Evolutionary conservation across 179 eudicot species (phyloP).

Genomic region (Sideroxylon spinosum): DNA sequence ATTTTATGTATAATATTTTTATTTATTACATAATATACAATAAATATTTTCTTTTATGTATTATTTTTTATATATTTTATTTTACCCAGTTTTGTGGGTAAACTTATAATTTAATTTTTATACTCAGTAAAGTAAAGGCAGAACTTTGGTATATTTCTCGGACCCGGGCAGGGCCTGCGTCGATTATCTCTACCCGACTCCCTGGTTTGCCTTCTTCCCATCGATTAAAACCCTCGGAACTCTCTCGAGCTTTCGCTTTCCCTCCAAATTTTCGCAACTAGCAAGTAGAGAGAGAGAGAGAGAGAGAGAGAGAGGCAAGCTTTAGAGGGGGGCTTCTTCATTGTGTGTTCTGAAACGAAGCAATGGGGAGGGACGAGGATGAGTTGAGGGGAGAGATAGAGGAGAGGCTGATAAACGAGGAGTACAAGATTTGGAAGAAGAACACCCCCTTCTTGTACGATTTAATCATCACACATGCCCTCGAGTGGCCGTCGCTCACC

Average conservation of each 20-base stretch:
- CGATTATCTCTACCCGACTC: no score
- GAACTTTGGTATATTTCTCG: no score
- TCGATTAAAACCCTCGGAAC: no score
- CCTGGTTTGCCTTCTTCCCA: no score
- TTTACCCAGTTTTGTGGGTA: no score
- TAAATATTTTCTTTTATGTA: no score
- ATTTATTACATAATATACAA: no score
- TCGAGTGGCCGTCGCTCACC: conserved; percentile 92
- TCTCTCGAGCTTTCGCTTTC: not conserved
- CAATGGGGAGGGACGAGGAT: conserved; percentile 79
- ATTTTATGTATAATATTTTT: no score
- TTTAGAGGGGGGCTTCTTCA: not conserved
- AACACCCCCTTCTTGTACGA: conserved; percentile 83
- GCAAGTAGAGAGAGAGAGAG: not conserved
- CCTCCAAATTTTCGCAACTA: not conserved
- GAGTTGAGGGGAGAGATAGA: conserved; percentile 74
- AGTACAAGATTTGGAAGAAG: conserved; percentile 94
- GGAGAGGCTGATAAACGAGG: conserved; percentile 74
- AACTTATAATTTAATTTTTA: no score
- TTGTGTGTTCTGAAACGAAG: not conserved
- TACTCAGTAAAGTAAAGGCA: no score
- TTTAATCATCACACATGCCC: conserved; percentile 78
- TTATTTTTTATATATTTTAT: no score
- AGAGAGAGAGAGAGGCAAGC: not conserved
- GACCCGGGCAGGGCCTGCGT: no score